Evolutionary conservation across 495 filamentous ascomycete species (phyloP), one percentile per base, ranked within the genome.

Genomic region (Xylaria cubensis): DNA sequence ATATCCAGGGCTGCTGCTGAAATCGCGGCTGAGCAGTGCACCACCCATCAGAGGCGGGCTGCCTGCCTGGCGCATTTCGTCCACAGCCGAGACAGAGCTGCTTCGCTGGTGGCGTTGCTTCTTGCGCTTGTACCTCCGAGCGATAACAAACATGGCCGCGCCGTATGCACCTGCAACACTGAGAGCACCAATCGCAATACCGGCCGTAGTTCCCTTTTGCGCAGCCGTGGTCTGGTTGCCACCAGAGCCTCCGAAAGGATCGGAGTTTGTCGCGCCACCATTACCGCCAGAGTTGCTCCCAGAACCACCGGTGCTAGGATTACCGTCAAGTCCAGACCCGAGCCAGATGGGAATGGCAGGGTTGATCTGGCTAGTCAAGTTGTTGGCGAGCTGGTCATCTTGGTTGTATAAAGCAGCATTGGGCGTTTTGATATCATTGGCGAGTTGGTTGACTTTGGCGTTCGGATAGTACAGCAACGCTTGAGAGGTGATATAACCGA

Each of bases 91-190:
- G 75, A 94, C 81, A 46, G 92, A 94, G 84, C 88, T 92, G 63
- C 91, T 87, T 64, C 97, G 92, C 72, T 89, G 87, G 82, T 98
- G 96, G 70, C 89, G 82, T 78, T 91, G 88, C 84, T 90, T 92
- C 84, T 91, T 92, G 83, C 92, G 92, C 86, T 94, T 94, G 88
- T 98, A 99, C 72, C 96, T 88, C 58, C 97, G 89, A 32, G 96
- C 96, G 74, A 98, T 88, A 79, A 95, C 92, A 83, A 98, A 97
- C 96, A 99, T 98, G 80, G 93, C 97, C n/a, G 93, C 95, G 78
- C 95, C 97, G 76, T 99, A 99, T n/a, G 91, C 92, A 58, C 91
- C 90, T 19, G 94, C 94, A 76, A 94, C 94, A 53, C 87, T 89
- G 41, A 94, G 89, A 65, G 93, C 91, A 75, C 91, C 93, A 59